A percentile compares a stretch with the other conserved stretches of the same genome.
These are phyloP conservation scores for Colletotrichum aenigma DNA, from an alignment of 2,329 filamentous ascomycete genomes.

Conservation along the genomic window DNA sequence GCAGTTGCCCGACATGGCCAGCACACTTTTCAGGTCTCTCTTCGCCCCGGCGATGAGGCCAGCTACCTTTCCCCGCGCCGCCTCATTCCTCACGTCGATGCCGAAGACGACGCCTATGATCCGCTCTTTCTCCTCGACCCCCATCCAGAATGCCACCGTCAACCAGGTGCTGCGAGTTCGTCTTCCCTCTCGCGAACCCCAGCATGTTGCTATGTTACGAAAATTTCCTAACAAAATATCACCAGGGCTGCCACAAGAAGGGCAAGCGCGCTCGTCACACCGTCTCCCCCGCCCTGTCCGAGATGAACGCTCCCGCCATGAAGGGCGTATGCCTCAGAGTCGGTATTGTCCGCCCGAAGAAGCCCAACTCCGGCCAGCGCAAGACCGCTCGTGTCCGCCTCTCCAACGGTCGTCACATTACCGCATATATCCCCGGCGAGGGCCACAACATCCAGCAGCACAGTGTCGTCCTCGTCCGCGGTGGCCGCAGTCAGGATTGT, in stretches of 20 bases:
- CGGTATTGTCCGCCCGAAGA: slow-evolving; percentile 93
- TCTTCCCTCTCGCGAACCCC: not conserved
- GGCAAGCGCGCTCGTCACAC: slow-evolving; percentile 83
- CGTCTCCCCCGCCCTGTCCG: slow-evolving; percentile 81
- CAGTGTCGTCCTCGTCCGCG: slow-evolving; percentile 94
- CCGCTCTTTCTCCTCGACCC: slow-evolving; percentile 63
- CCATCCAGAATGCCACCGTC: slow-evolving; percentile 64
- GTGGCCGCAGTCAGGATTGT: slow-evolving; percentile 94
- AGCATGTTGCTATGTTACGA: not conserved
- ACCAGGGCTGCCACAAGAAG: slow-evolving; percentile 72
- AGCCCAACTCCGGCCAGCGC: slow-evolving; percentile 96
- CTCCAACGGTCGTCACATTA: slow-evolving; percentile 85
- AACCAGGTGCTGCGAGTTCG: slow-evolving; percentile 71
- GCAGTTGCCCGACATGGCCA: slow-evolving; percentile 29
- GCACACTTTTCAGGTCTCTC: slow-evolving; percentile 37
- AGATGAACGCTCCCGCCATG: slow-evolving; percentile 74
- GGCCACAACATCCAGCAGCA: slow-evolving; percentile 99
- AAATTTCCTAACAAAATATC: not conserved
- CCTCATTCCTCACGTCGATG: slow-evolving; percentile 18
- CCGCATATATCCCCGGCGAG: slow-evolving; percentile 95
- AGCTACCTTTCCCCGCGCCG: slow-evolving; percentile 16
- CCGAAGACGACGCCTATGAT: slow-evolving; percentile 22
- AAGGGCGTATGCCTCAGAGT: slow-evolving; percentile 98
- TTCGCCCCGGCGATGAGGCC: slow-evolving; percentile 32
- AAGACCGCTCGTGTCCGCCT: slow-evolving; percentile 93